These are phyloP conservation scores for Climacium dendroides DNA, from an alignment of 225 moss, liverwort and hornwort species.

Conservation along the genomic window DNA sequence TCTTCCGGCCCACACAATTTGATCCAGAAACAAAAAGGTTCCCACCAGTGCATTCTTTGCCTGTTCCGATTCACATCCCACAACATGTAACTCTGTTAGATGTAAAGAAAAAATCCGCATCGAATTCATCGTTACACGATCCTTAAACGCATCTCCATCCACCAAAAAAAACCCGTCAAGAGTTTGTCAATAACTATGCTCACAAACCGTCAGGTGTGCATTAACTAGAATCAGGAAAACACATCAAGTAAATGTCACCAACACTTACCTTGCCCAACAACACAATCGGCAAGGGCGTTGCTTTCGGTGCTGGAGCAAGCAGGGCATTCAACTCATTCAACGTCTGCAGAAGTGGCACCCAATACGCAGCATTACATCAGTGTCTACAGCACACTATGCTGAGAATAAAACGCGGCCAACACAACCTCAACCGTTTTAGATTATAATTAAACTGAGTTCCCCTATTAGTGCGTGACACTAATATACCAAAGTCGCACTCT, in stretches of 20 bases:
- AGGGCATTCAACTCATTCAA: constrained; percentile 75
- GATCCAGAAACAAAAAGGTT: constrained; percentile 87
- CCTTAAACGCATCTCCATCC: neutral
- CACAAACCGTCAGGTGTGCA: neutral
- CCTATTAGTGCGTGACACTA: neutral
- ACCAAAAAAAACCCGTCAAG: neutral
- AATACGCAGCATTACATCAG: neutral
- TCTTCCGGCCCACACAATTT: constrained; percentile 95
- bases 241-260: neutral
- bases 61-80: constrained; percentile 21
- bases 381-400: neutral
- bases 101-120: neutral
- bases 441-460: neutral
- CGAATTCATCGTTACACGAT: neutral
- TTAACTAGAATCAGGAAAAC: neutral
- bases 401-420: neutral
- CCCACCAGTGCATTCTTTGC: constrained; percentile 85
- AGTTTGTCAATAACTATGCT: neutral
- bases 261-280: constrained; percentile 60
- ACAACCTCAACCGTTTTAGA: neutral
- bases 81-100: neutral
- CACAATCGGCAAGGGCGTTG: constrained; percentile 75
- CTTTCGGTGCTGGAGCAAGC: constrained; percentile 67
- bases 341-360: constrained; percentile 31
- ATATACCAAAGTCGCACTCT: neutral